Evolutionary conservation across 345 rosid genomes (phyloP).

Genomic region (Salix suchowensis): DNA sequence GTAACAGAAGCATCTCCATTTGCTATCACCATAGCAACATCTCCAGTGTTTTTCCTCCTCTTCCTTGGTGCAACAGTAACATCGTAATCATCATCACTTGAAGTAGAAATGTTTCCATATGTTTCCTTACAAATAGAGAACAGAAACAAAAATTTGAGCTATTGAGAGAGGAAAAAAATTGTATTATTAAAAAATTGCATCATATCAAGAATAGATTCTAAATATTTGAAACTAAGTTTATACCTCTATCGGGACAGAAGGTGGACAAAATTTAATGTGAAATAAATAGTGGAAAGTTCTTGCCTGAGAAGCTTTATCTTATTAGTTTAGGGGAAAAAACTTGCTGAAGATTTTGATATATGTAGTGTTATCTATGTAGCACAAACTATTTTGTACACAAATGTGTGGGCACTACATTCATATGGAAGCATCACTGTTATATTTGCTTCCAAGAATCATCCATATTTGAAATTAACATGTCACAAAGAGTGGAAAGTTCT

Average conservation of each 20-base stretch:
- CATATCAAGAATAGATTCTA: background rate
- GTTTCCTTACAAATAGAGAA: slow-evolving; percentile 53
- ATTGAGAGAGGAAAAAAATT: slow-evolving; percentile 9
- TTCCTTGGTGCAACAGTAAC: slow-evolving; percentile 33
- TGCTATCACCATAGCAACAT: slow-evolving; percentile 20
- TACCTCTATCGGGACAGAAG: background rate
- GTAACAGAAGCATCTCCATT: slow-evolving; percentile 29
- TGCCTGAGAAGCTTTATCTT: background rate
- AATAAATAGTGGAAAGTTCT: background rate
- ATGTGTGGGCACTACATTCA: background rate
- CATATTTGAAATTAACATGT: background rate
- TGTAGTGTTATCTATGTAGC: background rate
- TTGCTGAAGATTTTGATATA: background rate
- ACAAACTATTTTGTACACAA: background rate
- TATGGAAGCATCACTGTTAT: background rate
- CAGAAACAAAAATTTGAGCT: slow-evolving; percentile 19
- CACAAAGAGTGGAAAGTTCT: background rate
- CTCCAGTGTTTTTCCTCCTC: slow-evolving; percentile 31
- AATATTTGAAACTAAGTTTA: background rate
- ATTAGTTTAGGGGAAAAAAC: background rate
- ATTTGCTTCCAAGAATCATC: background rate
- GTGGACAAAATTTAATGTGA: background rate
- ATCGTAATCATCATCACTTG: slow-evolving; percentile 59
- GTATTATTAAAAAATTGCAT: background rate
- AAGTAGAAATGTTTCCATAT: slow-evolving; percentile 42